phyloP scores from a whole-genome alignment of 768 basidiomycete species.

The Nevesoporus exiguus region DNA sequence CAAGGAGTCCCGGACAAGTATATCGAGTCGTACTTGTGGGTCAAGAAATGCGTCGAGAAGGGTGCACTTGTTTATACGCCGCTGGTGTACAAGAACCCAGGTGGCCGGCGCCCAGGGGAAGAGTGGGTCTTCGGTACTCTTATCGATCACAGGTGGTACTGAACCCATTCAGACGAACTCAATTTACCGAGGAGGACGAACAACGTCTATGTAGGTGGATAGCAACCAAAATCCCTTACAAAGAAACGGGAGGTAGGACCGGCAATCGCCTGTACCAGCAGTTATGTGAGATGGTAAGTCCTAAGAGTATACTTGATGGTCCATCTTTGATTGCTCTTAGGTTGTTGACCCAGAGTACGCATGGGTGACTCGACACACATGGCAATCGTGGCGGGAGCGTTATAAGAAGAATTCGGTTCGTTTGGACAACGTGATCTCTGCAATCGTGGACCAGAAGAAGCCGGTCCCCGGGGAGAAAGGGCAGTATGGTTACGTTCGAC shows the following conservation, averaged over 20 bases:
- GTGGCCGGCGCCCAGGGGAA: conserved; percentile 76
- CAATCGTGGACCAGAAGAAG: conserved; percentile 67
- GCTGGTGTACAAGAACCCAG: conserved; percentile 79
- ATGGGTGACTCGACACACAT: conserved; percentile 81
- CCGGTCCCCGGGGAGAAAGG: conserved; percentile 72
- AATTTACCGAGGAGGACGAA: conserved; percentile 77
- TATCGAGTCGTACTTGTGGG: conserved; percentile 80
- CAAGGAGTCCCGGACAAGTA: conserved; percentile 70
- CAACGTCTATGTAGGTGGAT: conserved; percentile 74
- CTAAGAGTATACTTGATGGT: background rate
- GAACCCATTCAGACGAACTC: conserved; percentile 54
- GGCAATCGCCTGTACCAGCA: conserved; percentile 84
- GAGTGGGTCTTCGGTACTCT: conserved; percentile 46
- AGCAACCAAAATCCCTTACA: conserved; percentile 78
- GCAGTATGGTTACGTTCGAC: conserved; percentile 78
- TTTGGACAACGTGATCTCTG: conserved; percentile 59
- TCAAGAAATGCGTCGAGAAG: conserved; percentile 77
- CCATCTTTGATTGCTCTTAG: conserved; percentile 34
- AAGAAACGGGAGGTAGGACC: conserved; percentile 76
- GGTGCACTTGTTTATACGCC: conserved; percentile 66
- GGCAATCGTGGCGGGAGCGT: conserved; percentile 88
- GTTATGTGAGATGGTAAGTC: conserved; percentile 62
- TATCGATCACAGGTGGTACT: background rate
- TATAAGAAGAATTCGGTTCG: conserved; percentile 80
- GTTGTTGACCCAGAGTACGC: conserved; percentile 64